Evolutionary conservation across 2,329 filamentous ascomycete genomes (phyloP), one percentile per base, ranked within the genome.

Genomic region (Leptographium lundbergii): DNA sequence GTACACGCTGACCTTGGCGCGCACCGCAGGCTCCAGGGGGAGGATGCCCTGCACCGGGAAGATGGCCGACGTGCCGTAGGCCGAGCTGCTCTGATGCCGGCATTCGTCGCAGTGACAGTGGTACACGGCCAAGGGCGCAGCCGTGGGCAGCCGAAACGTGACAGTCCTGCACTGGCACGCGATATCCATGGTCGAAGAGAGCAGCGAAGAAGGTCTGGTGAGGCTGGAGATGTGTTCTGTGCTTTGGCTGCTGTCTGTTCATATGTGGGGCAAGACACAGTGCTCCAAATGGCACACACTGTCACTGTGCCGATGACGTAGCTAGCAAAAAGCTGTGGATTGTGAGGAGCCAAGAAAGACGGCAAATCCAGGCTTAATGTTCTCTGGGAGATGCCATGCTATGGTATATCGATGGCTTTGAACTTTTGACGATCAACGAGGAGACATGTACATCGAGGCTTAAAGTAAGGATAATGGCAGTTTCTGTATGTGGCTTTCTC

Each of bases 91-190:
- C 72, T 88, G 85, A 60, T 80, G 77, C 54, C 81, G 79, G 69
- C 86, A 89, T 67, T 85, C 79, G 59, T 75, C 71, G 69, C 86
- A 89, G 72, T 88, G 86, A 71, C 86, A 89, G 67, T 88, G 82
- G 69, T 85, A 88, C 56, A 88, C 72, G n/a, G 79, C 79, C 51
- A 86, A 71, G 0, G 86, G 85, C 60, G 78, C 74, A 4, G 75
- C 69, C 0, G 79, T 71, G 1, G 86, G 83, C 34, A 84, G 87
- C 62, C 74, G 79, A 74, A 88, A 88, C 45, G 68, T 66, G 57
- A 88, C 77, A 19, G 77, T 71, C 57, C 82, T 81, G 73, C 86
- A 89, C 69, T 87, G 82, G 67, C 85, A 88, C 57, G 73, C 72
- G 32, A 75, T 80, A 59, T 85, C 76, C 82, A 85, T 85, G 48